Evolutionary conservation across 805 yeast genomes (phyloP).

Genomic region (Ascoidea tarda): DNA sequence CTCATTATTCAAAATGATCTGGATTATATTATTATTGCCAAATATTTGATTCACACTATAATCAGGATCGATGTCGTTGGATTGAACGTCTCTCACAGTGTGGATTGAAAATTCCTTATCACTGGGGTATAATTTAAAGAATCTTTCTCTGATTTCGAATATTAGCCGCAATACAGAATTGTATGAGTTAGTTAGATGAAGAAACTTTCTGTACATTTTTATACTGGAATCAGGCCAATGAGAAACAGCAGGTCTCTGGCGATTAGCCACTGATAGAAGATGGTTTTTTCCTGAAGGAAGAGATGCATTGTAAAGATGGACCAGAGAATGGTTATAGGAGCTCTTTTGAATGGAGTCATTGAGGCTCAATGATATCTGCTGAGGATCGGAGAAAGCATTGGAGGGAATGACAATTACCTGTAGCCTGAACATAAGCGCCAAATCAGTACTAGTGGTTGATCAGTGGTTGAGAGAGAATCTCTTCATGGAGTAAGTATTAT

Average conservation of each 20-base stretch:
- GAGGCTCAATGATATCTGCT: background rate
- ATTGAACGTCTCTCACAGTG: conserved; percentile 24
- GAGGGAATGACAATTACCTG: background rate
- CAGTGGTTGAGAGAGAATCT: background rate
- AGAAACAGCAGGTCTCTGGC: background rate
- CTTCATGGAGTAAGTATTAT: background rate
- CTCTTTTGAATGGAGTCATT: background rate
- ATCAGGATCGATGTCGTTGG: conserved; percentile 31
- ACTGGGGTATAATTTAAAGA: conserved; percentile 23
- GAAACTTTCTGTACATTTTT: conserved; percentile 16
- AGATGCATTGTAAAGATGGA: background rate
- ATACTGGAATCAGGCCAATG: background rate
- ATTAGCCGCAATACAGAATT: conserved; percentile 17
- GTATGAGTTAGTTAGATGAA: conserved; percentile 22
- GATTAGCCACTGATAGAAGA: background rate
- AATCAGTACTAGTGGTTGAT: background rate
- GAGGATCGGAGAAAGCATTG: background rate
- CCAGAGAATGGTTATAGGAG: background rate
- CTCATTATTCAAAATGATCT: background rate
- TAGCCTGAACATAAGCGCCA: background rate
- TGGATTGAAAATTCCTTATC: conserved; percentile 22
- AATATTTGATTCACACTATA: conserved; percentile 25
- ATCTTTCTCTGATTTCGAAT: conserved; percentile 19
- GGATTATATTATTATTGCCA: background rate
- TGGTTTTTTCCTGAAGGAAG: background rate